Evolutionary conservation across 805 yeast genomes (phyloP).

Genomic region (Zygosaccharomyces bisporus): DNA sequence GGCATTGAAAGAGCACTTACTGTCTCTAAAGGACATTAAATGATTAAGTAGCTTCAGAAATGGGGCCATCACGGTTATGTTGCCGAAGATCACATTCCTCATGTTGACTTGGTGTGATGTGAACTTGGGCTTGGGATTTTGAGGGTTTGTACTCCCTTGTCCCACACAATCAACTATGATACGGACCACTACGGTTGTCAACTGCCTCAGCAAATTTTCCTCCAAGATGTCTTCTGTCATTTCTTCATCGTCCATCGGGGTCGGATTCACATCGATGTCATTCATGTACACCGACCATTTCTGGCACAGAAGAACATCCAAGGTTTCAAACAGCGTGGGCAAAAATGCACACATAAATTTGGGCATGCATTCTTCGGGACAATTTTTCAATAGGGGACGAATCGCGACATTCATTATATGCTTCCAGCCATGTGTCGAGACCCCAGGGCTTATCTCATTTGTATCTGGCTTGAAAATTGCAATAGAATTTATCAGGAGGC

Average conservation of each 20-base stretch:
- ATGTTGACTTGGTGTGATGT: constrained; percentile 61
- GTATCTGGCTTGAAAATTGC: constrained; percentile 62
- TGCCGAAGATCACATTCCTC: constrained; percentile 60
- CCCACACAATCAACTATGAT: constrained; percentile 84
- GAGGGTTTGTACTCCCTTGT: constrained; percentile 54
- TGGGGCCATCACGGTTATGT: constrained; percentile 69
- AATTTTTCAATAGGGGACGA: constrained; percentile 79
- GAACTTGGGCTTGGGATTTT: constrained; percentile 30
- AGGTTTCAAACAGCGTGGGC: constrained; percentile 67
- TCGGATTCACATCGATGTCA: constrained; percentile 44
- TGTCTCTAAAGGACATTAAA: constrained; percentile 77
- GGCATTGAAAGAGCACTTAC: constrained; percentile 89
- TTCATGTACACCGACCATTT: constrained; percentile 58
- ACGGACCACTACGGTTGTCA: constrained; percentile 87
- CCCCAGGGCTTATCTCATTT: constrained; percentile 53
- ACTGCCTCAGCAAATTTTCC: constrained; percentile 87
- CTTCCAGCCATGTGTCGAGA: constrained; percentile 94
- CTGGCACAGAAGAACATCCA: constrained; percentile 68
- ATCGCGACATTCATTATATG: constrained; percentile 90
- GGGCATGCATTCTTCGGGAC: constrained; percentile 68
- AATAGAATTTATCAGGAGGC: constrained; percentile 75
- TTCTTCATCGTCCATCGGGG: constrained; percentile 70
- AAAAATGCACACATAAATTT: constrained; percentile 72
- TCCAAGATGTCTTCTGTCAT: constrained; percentile 98
- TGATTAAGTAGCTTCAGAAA: constrained; percentile 71